Conservation (phyloP, 2,329 filamentous ascomycete genomes). For the Chrysoporthe puriensis region DNA sequence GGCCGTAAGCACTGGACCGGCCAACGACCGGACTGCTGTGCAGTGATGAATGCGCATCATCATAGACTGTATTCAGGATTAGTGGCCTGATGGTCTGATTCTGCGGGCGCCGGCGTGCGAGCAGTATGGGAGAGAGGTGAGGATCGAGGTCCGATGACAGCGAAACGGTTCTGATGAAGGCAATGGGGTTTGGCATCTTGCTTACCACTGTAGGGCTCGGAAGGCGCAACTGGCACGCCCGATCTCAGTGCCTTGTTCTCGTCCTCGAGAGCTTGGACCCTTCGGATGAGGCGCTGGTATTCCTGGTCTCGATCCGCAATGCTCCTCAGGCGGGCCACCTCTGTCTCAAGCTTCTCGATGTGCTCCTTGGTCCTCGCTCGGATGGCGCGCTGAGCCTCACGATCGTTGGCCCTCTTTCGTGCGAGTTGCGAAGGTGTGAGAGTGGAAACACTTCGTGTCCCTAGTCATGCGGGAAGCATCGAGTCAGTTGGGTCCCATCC, state of each 20-base stretch:
- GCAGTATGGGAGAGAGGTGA: no score
- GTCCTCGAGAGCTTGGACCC: constrained; percentile 58
- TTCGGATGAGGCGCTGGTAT: constrained; percentile 55
- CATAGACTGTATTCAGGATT: constrained; percentile 40
- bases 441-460: constrained; percentile 79
- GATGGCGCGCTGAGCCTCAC: constrained; percentile 87
- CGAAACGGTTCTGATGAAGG: background rate
- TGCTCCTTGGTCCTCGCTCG: constrained; percentile 84
- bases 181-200: constrained; percentile 34
- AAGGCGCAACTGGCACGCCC: constrained; percentile 47
- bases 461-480: constrained; percentile 37
- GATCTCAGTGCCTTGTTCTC: constrained; percentile 53
- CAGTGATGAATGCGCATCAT: constrained; percentile 44
- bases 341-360: constrained; percentile 76
- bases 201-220: constrained; percentile 47
- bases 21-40: constrained; percentile 46
- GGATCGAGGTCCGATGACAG: background rate
- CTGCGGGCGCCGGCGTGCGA: background rate
- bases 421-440: constrained; percentile 86
- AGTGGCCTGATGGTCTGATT: constrained; percentile 19
- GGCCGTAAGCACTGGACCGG: constrained; percentile 49
- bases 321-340: constrained; percentile 71
- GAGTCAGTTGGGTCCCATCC: constrained; percentile 23
- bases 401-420: constrained; percentile 88
- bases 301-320: constrained; percentile 52